Evolutionary conservation across 306 rosid species (phyloP), one percentile per base, ranked within the genome.

Genomic region (Luffa acutangula): DNA sequence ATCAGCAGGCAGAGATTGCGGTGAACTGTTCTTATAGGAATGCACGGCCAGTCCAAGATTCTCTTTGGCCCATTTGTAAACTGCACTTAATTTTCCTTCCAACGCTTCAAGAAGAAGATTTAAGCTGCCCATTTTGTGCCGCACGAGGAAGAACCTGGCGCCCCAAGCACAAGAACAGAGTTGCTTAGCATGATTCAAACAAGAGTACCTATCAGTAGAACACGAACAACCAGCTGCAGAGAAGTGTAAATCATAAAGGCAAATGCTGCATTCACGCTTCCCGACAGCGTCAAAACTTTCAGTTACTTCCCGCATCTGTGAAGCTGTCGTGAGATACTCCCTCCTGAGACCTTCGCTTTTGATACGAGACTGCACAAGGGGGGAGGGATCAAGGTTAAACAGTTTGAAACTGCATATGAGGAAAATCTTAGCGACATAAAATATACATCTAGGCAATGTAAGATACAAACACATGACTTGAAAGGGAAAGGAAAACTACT

Each of bases 151-250:
- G 78, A 60, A 74, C 81, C 83, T 91, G 48, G 87, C 71, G 62
- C 78, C 64, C 97, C 97, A 92, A 86, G 85, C 37, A 82, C 97
- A 95, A 83, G 88, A 80, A 87, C 99, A 95, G 21, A 93, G 83
- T 81, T 89, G 92, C 85, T 86, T 95, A 41, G 91, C 92, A 63
- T 95, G 99, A 82, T 82, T 45, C 75, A 93, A 91, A 82, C 99
- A 93, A 0, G 92, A 92, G 86, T 85, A 91, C 84, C 75, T 88
- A 84, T 87, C 84, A 9, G 80, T 75, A 70, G 92, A 89, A 80
- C 99, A 95, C 39, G 80, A 83, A 81, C 99, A 95, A 57, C 85
- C 80, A 53, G 87, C 88, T 17, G 97, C 99, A 45, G 97, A 89
- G 49, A 91, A 77, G 89, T 91, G 89, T 48, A 95, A 87, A 84